Evolutionary conservation across 768 basidiomycete genomes (phyloP).

Genomic region (Leucocoprinus leucothites): DNA sequence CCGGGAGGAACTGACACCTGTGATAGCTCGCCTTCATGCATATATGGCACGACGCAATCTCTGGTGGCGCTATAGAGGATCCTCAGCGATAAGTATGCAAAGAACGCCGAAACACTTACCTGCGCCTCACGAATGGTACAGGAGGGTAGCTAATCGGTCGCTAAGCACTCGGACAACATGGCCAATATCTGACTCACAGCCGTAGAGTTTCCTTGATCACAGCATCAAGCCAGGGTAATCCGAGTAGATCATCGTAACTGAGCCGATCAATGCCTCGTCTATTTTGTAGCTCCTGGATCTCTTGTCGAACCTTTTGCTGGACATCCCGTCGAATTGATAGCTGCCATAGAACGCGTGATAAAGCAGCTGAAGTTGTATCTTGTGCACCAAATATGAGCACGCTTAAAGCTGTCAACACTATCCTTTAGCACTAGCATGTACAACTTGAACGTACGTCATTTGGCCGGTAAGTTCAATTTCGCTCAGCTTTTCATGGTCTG

Average conservation of each 20-base stretch:
- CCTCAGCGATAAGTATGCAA: background rate
- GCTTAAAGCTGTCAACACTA: too few species aligned
- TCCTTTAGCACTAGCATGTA: background rate
- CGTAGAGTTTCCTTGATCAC: slow-evolving; percentile 46
- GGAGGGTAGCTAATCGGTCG: slow-evolving; percentile 36
- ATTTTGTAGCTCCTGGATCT: slow-evolving; percentile 27
- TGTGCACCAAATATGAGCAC: slow-evolving; percentile 49
- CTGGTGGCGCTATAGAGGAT: slow-evolving; percentile 32
- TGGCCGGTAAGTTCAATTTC: slow-evolving; percentile 46
- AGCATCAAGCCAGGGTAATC: slow-evolving; percentile 40
- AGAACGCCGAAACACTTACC: slow-evolving; percentile 25
- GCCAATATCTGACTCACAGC: slow-evolving; percentile 26
- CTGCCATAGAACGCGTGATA: slow-evolving; percentile 39
- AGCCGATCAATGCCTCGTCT: slow-evolving; percentile 14
- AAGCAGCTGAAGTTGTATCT: slow-evolving; percentile 44
- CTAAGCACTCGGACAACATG: background rate
- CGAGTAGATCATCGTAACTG: slow-evolving; percentile 34
- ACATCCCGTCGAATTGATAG: slow-evolving; percentile 34
- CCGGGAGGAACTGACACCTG: slow-evolving; percentile 41
- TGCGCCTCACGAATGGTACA: slow-evolving; percentile 43
- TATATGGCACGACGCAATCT: slow-evolving; percentile 43
- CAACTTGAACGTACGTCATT: slow-evolving; percentile 38
- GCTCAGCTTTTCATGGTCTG: slow-evolving; percentile 31
- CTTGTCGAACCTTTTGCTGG: slow-evolving; percentile 36
- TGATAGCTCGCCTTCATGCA: slow-evolving; percentile 24